These are phyloP conservation scores for Arxiozyma heterogenica DNA, from an alignment of 1,139 yeast species.

Conservation along the genomic window DNA sequence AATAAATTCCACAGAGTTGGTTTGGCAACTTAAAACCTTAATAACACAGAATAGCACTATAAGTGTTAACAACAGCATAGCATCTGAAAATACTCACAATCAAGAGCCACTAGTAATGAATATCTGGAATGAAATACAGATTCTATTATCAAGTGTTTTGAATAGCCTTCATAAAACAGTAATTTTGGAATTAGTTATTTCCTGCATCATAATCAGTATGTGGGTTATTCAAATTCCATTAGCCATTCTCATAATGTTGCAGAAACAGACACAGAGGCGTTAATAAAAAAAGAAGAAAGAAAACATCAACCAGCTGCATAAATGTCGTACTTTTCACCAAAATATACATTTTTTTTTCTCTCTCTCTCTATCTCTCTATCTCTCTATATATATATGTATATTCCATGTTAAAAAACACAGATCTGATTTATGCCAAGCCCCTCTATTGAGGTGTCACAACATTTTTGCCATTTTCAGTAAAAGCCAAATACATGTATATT, in stretches of 20 bases:
- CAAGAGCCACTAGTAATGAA: neutral
- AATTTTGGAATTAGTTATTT: slow-evolving; percentile 39
- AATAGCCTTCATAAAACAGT: slow-evolving; percentile 33
- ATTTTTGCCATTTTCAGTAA: neutral
- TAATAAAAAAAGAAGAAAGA: neutral
- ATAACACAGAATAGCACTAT: neutral
- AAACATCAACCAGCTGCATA: neutral
- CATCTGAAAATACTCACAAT: neutral
- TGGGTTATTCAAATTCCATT: slow-evolving; percentile 43
- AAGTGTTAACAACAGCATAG: neutral
- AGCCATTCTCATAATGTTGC: slow-evolving; percentile 20
- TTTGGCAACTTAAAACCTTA: neutral
- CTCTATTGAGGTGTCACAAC: neutral
- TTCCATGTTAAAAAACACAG: too few relatives aligned
- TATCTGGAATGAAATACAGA: slow-evolving; percentile 20
- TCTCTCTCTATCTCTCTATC: too few relatives aligned
- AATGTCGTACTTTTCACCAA: neutral
- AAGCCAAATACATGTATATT: too few relatives aligned
- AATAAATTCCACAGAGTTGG: slow-evolving; percentile 31
- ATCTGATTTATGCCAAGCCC: neutral
- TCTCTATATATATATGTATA: too few relatives aligned
- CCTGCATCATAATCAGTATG: slow-evolving; percentile 36
- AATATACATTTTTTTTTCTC: too few relatives aligned
- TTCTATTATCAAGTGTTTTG: slow-evolving; percentile 24
- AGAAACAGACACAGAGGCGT: neutral